A percentile compares a stretch with the other conserved stretches of the same genome.
Conservation (phyloP, 345 rosid species). For the Salix brachista region DNA sequence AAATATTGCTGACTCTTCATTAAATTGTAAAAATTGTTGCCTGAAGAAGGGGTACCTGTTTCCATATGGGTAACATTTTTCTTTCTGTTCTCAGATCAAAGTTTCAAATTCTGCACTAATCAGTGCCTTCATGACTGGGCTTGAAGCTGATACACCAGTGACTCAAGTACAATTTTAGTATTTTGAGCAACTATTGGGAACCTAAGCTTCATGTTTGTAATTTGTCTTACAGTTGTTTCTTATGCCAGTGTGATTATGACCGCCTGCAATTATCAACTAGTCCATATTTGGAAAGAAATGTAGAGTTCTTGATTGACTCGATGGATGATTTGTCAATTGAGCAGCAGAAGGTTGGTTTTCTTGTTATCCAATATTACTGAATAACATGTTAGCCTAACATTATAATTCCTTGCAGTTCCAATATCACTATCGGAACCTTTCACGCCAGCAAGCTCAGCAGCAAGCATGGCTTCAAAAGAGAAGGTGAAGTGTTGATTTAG, state of each 20-base stretch:
- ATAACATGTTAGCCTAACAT: slow-evolving; percentile 2
- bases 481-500: slow-evolving; percentile 41
- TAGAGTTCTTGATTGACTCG: slow-evolving; percentile 95
- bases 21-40: background rate
- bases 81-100: slow-evolving; percentile 61
- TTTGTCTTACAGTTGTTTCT: background rate
- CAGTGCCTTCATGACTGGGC: slow-evolving; percentile 94
- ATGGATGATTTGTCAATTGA: slow-evolving; percentile 91
- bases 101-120: slow-evolving; percentile 97
- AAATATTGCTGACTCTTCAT: background rate
- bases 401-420: slow-evolving; percentile 58
- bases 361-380: slow-evolving; percentile 2
- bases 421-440: slow-evolving; percentile 69
- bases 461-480: slow-evolving; percentile 99
- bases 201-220: background rate
- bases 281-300: slow-evolving; percentile 82
- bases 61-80: background rate
- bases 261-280: slow-evolving; percentile 77
- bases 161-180: slow-evolving; percentile 52
- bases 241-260: slow-evolving; percentile 77
- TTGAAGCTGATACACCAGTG: slow-evolving; percentile 85
- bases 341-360: slow-evolving; percentile 76
- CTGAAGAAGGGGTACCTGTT: background rate
- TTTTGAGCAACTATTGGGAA: background rate
- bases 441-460: slow-evolving; percentile 96